phyloP scores from a whole-genome alignment of 2,329 filamentous ascomycete genomes.

The Diaporthe ilicicola region DNA sequence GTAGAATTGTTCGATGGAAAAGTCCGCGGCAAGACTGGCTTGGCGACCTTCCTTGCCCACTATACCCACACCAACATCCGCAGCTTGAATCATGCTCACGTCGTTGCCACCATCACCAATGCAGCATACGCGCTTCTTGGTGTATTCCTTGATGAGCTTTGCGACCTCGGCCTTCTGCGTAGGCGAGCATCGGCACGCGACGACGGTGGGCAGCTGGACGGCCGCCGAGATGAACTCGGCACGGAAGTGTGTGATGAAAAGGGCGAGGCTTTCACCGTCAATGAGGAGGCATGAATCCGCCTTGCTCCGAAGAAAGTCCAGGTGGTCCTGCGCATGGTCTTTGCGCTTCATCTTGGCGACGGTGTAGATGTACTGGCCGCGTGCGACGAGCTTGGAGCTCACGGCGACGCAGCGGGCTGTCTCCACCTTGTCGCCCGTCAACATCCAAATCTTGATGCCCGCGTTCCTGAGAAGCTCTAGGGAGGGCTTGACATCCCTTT shows the following conservation, averaged over 20 bases:
- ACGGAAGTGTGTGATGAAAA: conserved; percentile 85
- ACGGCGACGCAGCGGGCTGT: conserved; percentile 96
- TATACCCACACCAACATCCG: conserved; percentile 96
- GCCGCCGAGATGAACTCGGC: conserved; percentile 88
- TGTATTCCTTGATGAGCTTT: conserved; percentile 86
- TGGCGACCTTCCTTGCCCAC: conserved; percentile 97
- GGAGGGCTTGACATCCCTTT: conserved; percentile 94
- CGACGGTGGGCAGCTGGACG: conserved; percentile 87
- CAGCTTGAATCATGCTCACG: conserved; percentile 98
- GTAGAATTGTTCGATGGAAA: conserved; percentile 94
- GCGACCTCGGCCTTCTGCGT: conserved; percentile 97
- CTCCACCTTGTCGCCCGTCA: conserved; percentile 98
- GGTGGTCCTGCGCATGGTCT: conserved; percentile 84
- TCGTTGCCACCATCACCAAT: conserved; percentile 99
- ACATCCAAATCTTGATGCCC: conserved; percentile 99
- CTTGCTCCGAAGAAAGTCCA: conserved; percentile 89
- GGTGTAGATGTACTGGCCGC: conserved; percentile 96
- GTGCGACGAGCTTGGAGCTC: conserved; percentile 89
- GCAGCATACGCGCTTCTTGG: conserved; percentile 94
- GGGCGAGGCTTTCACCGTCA: conserved; percentile 87
- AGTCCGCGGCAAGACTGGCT: conserved; percentile 93
- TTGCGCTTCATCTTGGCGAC: conserved; percentile 86
- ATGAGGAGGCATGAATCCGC: conserved; percentile 89
- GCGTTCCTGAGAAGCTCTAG: conserved; percentile 95
- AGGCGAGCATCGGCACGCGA: conserved; percentile 95